Evolutionary conservation across 163 green algal genomes (phyloP).

Genomic region (Chlamydomonas reinhardtii): DNA sequence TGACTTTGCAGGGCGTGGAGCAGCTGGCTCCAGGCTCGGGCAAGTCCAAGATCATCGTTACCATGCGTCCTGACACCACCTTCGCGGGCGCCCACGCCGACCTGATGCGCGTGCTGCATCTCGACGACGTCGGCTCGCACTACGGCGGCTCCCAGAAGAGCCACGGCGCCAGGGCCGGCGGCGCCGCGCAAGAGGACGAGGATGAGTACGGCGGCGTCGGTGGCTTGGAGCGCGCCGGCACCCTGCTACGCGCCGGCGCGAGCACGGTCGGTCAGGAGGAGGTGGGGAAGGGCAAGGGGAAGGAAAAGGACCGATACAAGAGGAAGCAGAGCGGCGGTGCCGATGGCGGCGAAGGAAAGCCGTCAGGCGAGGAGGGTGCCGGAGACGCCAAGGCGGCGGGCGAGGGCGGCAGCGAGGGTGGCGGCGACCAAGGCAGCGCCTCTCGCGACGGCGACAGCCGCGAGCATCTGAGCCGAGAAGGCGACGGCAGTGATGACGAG

Average conservation of each 20-base stretch:
- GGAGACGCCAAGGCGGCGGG: neutral
- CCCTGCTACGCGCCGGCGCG: too few relatives aligned
- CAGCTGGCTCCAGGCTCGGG: too few relatives aligned
- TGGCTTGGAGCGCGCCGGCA: neutral
- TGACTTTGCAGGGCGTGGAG: neutral
- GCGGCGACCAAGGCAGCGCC: neutral
- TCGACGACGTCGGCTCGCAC: neutral
- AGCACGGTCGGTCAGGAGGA: too few relatives aligned
- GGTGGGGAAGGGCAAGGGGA: too few relatives aligned
- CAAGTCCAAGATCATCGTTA: neutral
- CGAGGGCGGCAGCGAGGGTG: too few relatives aligned
- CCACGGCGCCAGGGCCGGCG: too few relatives aligned
- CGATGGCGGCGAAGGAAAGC: neutral
- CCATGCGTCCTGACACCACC: slow-evolving; percentile 2
- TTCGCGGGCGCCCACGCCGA: neutral
- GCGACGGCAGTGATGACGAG: neutral
- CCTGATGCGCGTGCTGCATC: neutral
- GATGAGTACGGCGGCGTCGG: too few relatives aligned
- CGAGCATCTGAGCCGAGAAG: neutral
- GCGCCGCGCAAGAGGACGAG: neutral
- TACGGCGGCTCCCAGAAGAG: too few relatives aligned
- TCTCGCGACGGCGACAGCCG: neutral
- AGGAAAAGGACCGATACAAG: too few relatives aligned
- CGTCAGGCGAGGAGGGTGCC: neutral
- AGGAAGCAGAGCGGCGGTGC: too few relatives aligned